Base-by-base conservation (phyloP, 2,329 filamentous ascomycete genomes). In the Diplocarpon rosae region DNA sequence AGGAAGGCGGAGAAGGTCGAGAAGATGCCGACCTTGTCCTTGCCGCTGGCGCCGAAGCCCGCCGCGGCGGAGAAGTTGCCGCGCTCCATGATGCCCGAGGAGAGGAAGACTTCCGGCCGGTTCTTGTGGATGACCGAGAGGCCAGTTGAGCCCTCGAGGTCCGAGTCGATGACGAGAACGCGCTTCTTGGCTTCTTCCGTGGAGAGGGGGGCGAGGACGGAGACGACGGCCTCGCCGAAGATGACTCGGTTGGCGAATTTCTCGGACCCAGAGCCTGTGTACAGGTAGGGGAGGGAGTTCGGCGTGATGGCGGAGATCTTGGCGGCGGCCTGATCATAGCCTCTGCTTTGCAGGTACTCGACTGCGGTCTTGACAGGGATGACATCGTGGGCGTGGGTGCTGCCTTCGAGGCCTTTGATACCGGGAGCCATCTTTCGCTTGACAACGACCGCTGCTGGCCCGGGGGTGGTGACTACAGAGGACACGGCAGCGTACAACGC, bases 1-100 rank as follows among this genome's bases (percentile, higher is more conserved):
- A 62, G 49, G 56, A 66, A 66, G 2, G 62, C 63, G 1, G 63
- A 64, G 55, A 66, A 66, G 27, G 63, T 66, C 11, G 63, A 65
- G 56, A 66, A 65, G 16, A 66, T 59, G 33, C 63, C 63, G 43
- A 62, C 52, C 35, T 60, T 62, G 33, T 62, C 59, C 46, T 61
- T 63, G 20, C 55, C 20, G 20, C 20, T 56, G 12, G 63, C 63
- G 1, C 63, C 63, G 40, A 66, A 66, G 12, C 63, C 63, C 28
- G 63, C 63, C 2, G 63, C 63, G 3, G 63, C 63, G 3, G 62
- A 64, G 53, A 65, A 65, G 54, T 66, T 65, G 2, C 63, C 62
- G 16, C 63, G 61, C 46, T 65, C 63, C 63, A 65, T 66, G 8
- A 66, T 63, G 29, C 63, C 63, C 0, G 62, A 65, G 8, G 62